Conservation (phyloP, 78 protist species). For the Pelomyxa schiedti region DNA sequence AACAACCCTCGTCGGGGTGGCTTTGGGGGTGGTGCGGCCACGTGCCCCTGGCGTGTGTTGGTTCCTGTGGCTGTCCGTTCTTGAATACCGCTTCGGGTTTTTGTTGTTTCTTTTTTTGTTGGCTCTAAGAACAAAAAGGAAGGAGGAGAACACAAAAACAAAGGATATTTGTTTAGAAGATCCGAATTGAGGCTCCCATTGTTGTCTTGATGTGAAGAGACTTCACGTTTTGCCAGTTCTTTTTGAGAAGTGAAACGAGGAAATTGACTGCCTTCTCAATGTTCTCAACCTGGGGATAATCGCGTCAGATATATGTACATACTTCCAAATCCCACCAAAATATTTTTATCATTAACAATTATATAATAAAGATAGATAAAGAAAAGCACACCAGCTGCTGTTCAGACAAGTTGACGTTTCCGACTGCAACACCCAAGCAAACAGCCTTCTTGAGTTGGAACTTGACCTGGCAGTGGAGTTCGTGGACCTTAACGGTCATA, state of each 20-base stretch:
- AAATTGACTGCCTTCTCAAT: constrained; percentile 87
- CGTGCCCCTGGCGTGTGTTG: no score
- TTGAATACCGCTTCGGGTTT: no score
- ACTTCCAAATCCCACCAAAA: neutral
- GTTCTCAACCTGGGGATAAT: constrained; percentile 65
- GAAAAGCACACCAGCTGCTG: constrained; percentile 56
- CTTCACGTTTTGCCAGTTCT: constrained; percentile 99
- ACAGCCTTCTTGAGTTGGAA: constrained; percentile 98
- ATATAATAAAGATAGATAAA: neutral
- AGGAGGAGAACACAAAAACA: no score
- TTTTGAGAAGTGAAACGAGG: constrained; percentile 97
- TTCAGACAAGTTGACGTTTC: constrained; percentile 83
- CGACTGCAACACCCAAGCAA: constrained; percentile 94
- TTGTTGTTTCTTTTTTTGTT: no score
- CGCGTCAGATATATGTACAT: neutral
- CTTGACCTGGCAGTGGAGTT: constrained; percentile 86
- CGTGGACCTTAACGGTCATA: constrained; percentile 79
- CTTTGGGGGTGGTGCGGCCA: no score
- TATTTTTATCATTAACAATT: no score
- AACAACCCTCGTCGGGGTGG: no score
- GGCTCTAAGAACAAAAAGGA: no score
- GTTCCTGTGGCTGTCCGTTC: no score
- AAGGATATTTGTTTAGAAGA: no score
- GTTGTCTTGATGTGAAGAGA: constrained; percentile 92
- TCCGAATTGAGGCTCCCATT: constrained; percentile 83